These are phyloP conservation scores for Neofusicoccum laricinum DNA, from an alignment of 2,329 filamentous ascomycete genomes.

Conservation along the genomic window DNA sequence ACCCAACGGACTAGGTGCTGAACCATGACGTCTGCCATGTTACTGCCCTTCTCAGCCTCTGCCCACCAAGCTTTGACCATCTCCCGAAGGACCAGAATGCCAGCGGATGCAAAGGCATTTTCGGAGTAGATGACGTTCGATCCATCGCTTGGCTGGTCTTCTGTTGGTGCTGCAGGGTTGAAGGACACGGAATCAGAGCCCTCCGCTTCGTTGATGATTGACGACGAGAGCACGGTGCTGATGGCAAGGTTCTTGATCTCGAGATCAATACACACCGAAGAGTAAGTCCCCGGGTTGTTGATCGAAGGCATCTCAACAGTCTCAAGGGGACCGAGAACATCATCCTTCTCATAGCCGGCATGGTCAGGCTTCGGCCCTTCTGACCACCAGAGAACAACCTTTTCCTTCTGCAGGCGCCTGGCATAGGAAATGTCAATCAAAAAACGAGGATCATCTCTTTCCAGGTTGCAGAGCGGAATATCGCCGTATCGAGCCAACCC, in stretches of 20 bases:
- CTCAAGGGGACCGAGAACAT: slow-evolving; percentile 78
- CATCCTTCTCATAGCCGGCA: slow-evolving; percentile 91
- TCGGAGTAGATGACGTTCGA: slow-evolving; percentile 75
- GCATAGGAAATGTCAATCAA: slow-evolving; percentile 96
- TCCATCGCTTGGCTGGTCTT: slow-evolving; percentile 60
- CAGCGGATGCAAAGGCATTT: slow-evolving; percentile 88
- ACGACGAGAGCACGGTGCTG: slow-evolving; percentile 95
- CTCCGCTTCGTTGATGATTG: slow-evolving; percentile 93
- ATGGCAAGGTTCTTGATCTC: slow-evolving; percentile 93
- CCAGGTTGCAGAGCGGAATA: slow-evolving; percentile 90
- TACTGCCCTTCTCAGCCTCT: slow-evolving; percentile 84
- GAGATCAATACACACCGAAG: slow-evolving; percentile 93
- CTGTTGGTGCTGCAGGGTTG: slow-evolving; percentile 67
- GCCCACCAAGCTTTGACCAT: slow-evolving; percentile 99
- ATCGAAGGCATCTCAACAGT: slow-evolving; percentile 87
- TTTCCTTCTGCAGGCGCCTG: slow-evolving; percentile 81
- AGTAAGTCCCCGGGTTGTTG: slow-evolving; percentile 91
- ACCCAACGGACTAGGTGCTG: slow-evolving; percentile 98
- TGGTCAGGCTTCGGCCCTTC: slow-evolving; percentile 83
- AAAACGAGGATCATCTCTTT: slow-evolving; percentile 89
- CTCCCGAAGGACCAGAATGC: slow-evolving; percentile 84
- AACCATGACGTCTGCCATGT: slow-evolving; percentile 96
- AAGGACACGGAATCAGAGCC: slow-evolving; percentile 83
- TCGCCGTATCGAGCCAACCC: slow-evolving; percentile 89
- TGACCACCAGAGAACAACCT: slow-evolving; percentile 97